Percentiles rank a stretch among this genome's conserved stretches.
Conservation (phyloP, 176 grass and related monocot species). For the Lolium perenne region DNA sequence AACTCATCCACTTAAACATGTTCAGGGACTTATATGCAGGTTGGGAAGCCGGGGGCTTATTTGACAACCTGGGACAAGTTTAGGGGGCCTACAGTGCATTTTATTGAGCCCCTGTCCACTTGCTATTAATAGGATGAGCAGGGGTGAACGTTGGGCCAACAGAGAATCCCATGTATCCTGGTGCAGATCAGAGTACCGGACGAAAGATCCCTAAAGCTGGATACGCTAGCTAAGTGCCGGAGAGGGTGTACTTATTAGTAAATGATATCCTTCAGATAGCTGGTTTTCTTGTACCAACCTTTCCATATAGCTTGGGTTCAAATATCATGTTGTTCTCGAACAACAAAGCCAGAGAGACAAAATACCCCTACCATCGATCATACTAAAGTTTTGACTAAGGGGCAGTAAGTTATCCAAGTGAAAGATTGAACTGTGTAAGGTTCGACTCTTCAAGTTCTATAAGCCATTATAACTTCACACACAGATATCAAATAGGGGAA, state of each 20-base stretch:
- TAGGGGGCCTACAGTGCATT: not conserved
- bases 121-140: not conserved
- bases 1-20: conserved; percentile 2
- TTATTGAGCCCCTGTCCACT: not conserved
- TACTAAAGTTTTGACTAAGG: conserved; percentile 1
- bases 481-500: not conserved
- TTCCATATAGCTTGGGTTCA: conserved; percentile 8
- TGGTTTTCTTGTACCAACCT: not conserved
- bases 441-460: conserved; percentile 8
- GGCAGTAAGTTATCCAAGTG: not conserved
- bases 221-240: too few relatives aligned
- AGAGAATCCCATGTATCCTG: conserved; percentile 10
- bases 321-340: conserved; percentile 2
- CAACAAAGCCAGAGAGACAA: conserved; percentile 22
- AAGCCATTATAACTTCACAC: conserved; percentile 6
- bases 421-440: not conserved
- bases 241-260: not conserved
- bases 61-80: not conserved
- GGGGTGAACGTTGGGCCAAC: not conserved
- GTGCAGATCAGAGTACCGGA: too few relatives aligned
- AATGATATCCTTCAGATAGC: not conserved
- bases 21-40: not conserved
- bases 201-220: too few relatives aligned
- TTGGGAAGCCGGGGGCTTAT: not conserved
- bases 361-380: conserved; percentile 4